Base-by-base conservation (phyloP, 495 filamentous ascomycete genomes). In the Lasiosphaeris hirsuta region DNA sequence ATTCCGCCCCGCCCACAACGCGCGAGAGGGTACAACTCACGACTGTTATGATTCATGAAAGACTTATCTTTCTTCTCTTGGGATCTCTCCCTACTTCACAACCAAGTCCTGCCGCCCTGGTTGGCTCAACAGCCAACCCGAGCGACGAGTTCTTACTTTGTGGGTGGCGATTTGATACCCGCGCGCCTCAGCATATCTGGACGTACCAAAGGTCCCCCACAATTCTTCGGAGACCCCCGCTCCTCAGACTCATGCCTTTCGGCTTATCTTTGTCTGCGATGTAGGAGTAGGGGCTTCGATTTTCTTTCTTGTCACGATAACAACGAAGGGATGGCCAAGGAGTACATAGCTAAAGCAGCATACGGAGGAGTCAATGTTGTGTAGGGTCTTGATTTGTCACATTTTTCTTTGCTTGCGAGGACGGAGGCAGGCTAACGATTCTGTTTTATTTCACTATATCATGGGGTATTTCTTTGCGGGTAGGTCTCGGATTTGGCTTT, bases 11-110 rank as follows among this genome's bases (percentile, higher is more conserved):
- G 23, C 23, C 11, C 10, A 36, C 19, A 3, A 36, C 1, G n/a
- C 33, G 46, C 14, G 9, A 7, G 10, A 4, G 8, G 3, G 46
- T 13, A 13, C 4, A 7, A 36, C 11, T 51, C 49, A 69, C 67
- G 66, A 69, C 53, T 69, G 56, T 58, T 63, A 63, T 43, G 61
- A 63, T 13, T 58, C 45, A 65, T 55, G 66, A 60, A 44, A 15
- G 19, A 53, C 10, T 4, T 18, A 51, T 18, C 17, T 19, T 52
- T 40, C 23, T 41, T 40, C 10, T n/a, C n/a, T 61, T 51, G 45
- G 57, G 36, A 30, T 46, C 38, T 59, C 54, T 56, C 17, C 44
- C 46, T 38, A 49, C 4, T 49, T 49, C 34, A 13, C 34, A 30
- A 30, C 23, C 23, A 5, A 2, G 23, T 5, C 23, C 23, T 30